Evolutionary conservation across 345 rosid genomes (phyloP).

Genomic region (Moricandia arvensis): DNA sequence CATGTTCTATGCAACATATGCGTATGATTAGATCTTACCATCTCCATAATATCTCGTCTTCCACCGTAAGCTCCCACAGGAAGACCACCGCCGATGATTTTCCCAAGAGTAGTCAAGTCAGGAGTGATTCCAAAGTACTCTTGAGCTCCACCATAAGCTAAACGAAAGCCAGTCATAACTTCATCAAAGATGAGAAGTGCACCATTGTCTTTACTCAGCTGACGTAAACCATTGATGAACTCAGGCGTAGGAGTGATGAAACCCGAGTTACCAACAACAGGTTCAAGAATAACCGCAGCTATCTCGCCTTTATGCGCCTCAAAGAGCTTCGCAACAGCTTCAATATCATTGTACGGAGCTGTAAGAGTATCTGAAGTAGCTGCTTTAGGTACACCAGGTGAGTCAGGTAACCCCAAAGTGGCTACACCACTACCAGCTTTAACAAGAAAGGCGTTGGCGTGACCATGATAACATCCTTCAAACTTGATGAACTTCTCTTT

Average conservation of each 20-base stretch:
- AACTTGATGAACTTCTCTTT: conserved; percentile 75
- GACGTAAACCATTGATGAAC: conserved; percentile 61
- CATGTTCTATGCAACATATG: background rate
- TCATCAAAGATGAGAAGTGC: conserved; percentile 83
- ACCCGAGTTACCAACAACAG: conserved; percentile 90
- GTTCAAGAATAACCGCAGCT: conserved; percentile 84
- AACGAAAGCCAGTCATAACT: conserved; percentile 95
- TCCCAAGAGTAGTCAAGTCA: conserved; percentile 79
- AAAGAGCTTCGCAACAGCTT: conserved; percentile 61
- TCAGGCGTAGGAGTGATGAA: conserved; percentile 71
- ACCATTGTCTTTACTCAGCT: conserved; percentile 57
- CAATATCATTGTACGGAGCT: conserved; percentile 70
- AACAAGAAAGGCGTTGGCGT: conserved; percentile 91
- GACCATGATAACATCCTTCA: conserved; percentile 97
- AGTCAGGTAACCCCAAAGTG: conserved; percentile 86
- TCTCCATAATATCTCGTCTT: conserved; percentile 85
- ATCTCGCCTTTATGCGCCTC: conserved; percentile 67
- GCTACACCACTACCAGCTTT: conserved; percentile 99
- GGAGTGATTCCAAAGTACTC: conserved; percentile 83
- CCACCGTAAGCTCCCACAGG: conserved; percentile 98
- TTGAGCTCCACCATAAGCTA: conserved; percentile 92
- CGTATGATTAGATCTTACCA: conserved; percentile 44
- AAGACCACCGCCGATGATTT: conserved; percentile 91
- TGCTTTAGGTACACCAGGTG: conserved; percentile 90
- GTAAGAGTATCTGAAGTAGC: conserved; percentile 81